Base-by-base conservation (phyloP, 2,329 filamentous ascomycete genomes). In the Cladosporium sp. region DNA sequence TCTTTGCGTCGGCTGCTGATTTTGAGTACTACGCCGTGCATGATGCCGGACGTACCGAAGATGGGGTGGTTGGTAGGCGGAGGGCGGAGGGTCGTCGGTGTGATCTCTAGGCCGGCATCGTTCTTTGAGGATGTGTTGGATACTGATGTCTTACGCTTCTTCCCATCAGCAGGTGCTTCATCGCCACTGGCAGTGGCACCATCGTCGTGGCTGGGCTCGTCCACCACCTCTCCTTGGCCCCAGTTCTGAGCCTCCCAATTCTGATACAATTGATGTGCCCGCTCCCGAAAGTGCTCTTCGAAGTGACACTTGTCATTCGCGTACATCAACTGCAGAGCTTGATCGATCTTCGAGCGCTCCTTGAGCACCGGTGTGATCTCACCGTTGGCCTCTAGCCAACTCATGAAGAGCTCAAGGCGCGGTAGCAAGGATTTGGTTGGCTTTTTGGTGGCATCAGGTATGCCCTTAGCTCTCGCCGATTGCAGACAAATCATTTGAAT, bases 1-100 rank as follows among this genome's bases (percentile, higher is more conserved):
- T 48, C 50, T 20, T 39, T 48, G 22, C 43, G 30, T 9, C n/a
- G 43, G 13, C 7, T 8, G 15, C 32, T 18, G 20, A 18, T 29
- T 17, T 47, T 47, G 1, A 38, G 43, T 1, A 30, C 43, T 8
- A 54, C 36, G 11, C 53, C 50, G 27, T 63, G 55, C 60, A 64
- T 61, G 30, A 61, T 62, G n/a, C 61, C 61, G 5, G 56, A 12
- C 2, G 15, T 12, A n/a, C 61, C 60, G 52, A 59, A 64, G 7
- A 62, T 61, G 0, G 57, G 47, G 41, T 61, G 60, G 37, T 52
- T 32, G 12, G 34, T 5, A 7, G 57, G 56, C 7, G 59, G 57
- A 17, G 39, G 27, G 5, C 47, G 47, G 22, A 37, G 29, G 7
- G 17, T 43, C 4, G 18, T 19, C 3, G 39, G 38, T 4, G 27